Evolutionary conservation across 2,329 filamentous ascomycete genomes (phyloP), one percentile per base, ranked within the genome.

Genomic region (Nannizzia gypsea): DNA sequence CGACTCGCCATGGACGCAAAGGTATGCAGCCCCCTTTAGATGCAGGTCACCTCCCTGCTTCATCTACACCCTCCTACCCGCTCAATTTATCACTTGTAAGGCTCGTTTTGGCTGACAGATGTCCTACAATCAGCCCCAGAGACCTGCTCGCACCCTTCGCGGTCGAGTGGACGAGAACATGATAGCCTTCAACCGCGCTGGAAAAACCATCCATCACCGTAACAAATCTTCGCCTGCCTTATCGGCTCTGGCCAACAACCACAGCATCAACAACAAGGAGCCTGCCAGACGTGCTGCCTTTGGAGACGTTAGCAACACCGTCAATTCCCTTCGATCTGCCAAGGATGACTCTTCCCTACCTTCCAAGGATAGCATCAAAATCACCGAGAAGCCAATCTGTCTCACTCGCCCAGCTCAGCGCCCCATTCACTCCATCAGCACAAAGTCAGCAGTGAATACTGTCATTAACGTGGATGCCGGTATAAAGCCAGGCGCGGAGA

Each of bases 251-350:
- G 70, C 80, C 42, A 56, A 28, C 20, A 56, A 55, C 3, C 13
- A 15, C 15, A 50, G 57, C 3, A 20, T n/a, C 15, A 40, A 8
- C 24, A 73, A 85, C 64, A 89, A 86, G 72, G 80, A 80, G 59
- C 79, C 82, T 60, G 79, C 85, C 59, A 93, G 91, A 77, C 85
- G 90, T 65, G 84, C 85, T 63, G 89, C 84, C 11, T 90, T 95
- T 73, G 88, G 83, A 56, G 90, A 95, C 71, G 81, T 93, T 63
- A 93, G 88, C 78, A 92, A 91, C 69, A 84, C 78, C 44, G 73
- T 70, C 38, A 58, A 58, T 34, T 63, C 67, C 34, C 62, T 71
- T 34, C 70, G 71, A 17, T 66, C 68, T 2, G 73, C 70, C 57
- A 81, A 82, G 66, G 84, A 87, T 70, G 84, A 87, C 66, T 77